Conservation (phyloP, 78 protist species). For the Parvularia atlantis region DNA sequence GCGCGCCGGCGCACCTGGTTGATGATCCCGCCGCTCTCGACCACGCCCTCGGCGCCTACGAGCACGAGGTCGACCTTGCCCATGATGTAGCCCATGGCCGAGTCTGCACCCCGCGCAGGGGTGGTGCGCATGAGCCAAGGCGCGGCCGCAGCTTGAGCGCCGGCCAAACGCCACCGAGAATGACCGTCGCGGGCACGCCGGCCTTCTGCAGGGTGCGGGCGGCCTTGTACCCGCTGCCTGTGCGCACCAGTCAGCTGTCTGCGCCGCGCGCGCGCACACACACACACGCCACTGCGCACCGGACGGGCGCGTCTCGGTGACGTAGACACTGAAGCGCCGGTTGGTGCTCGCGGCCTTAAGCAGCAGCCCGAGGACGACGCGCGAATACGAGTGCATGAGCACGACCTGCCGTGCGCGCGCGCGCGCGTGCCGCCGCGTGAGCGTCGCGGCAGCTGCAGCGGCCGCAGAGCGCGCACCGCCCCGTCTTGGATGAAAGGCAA, state of each 20-base stretch:
- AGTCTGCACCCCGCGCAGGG: too few relatives aligned
- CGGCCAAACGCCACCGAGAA: too few relatives aligned
- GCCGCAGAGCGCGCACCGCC: neutral
- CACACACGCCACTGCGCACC: too few relatives aligned
- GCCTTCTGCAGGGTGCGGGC: slow-evolving; percentile 24
- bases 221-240: slow-evolving; percentile 1
- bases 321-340: slow-evolving; percentile 53
- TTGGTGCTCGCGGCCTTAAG: slow-evolving; percentile 22
- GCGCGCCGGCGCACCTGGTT: slow-evolving; percentile 36
- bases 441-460: neutral
- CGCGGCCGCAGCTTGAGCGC: too few relatives aligned
- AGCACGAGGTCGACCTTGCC: slow-evolving; percentile 69
- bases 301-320: slow-evolving; percentile 55
- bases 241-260: slow-evolving; percentile 45
- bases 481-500: slow-evolving; percentile 65
- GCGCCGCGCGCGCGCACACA: too few relatives aligned
- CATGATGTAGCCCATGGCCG: slow-evolving; percentile 70
- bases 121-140: too few relatives aligned
- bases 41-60: slow-evolving; percentile 94
- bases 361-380: slow-evolving; percentile 52
- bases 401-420: slow-evolving; percentile 13
- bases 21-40: slow-evolving; percentile 96
- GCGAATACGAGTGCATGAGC: slow-evolving; percentile 64
- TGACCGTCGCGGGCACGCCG: slow-evolving; percentile 65
- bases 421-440: neutral